These are phyloP conservation scores for Taxillus chinensis DNA, from an alignment of 164 flowering plant species.

Conservation along the genomic window DNA sequence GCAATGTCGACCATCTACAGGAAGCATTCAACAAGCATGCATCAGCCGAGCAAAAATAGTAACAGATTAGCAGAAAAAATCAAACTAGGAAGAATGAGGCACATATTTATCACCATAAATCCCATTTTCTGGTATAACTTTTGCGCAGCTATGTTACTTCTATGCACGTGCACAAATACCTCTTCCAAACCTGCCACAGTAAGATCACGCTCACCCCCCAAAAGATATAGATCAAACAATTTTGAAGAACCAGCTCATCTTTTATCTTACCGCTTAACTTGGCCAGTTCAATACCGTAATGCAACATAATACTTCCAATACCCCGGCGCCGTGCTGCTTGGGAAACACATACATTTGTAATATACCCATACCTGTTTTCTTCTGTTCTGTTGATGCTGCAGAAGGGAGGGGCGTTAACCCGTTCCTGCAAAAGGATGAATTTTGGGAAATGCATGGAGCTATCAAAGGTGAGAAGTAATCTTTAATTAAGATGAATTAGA, in stretches of 20 bases:
- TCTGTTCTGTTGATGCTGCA: constrained; percentile 20
- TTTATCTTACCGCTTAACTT: constrained; percentile 33
- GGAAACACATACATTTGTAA: constrained; percentile 65
- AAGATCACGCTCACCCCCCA: neutral
- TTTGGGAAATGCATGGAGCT: neutral
- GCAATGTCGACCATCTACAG: constrained; percentile 45
- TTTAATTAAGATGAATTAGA: neutral
- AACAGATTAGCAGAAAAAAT: neutral
- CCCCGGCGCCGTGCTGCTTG: constrained; percentile 71
- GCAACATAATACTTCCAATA: constrained; percentile 65
- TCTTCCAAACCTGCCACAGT: constrained; percentile 36
- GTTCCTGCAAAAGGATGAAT: constrained; percentile 33
- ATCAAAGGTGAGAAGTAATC: neutral
- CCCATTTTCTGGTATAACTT: constrained; percentile 53
- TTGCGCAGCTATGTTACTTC: constrained; percentile 44
- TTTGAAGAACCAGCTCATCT: neutral
- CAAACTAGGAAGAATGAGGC: neutral
- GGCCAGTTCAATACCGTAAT: constrained; percentile 50
- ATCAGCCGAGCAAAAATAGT: constrained; percentile 1
- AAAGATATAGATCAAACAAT: neutral
- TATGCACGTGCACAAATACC: constrained; percentile 56
- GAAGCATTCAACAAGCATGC: neutral
- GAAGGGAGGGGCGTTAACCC: constrained; percentile 30
- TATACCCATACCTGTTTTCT: constrained; percentile 43
- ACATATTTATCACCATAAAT: constrained; percentile 40